phyloP scores from a whole-genome alignment of 768 basidiomycete genomes.

The Galerina sulciceps region DNA sequence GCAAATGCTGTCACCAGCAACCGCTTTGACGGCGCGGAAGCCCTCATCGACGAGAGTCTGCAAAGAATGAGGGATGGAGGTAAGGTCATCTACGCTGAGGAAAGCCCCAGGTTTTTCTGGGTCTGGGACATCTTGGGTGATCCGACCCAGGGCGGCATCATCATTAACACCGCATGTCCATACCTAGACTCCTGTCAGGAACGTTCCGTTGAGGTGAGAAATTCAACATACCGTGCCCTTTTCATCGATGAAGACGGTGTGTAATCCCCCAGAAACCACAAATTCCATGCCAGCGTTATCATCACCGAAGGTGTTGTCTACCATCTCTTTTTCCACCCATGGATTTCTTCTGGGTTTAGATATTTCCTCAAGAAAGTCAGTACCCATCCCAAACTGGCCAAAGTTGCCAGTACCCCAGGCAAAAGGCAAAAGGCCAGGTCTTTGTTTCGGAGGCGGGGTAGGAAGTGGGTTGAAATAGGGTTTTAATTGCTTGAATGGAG shows the following conservation, averaged over 20 bases:
- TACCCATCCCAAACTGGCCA: conserved; percentile 94
- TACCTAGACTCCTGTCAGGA: conserved; percentile 48
- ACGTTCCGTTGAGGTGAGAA: conserved; percentile 5
- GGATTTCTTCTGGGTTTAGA: conserved; percentile 75
- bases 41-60: conserved; percentile 73
- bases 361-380: conserved; percentile 70
- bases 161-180: conserved; percentile 91
- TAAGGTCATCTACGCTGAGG: conserved; percentile 58
- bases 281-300: conserved; percentile 81
- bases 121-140: conserved; percentile 65
- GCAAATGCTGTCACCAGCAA: conserved; percentile 87
- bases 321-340: conserved; percentile 79
- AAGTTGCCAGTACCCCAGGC: conserved; percentile 94
- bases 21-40: conserved; percentile 84
- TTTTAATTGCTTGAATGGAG: conserved; percentile 36
- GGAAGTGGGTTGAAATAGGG: conserved; percentile 75
- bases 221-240: conserved; percentile 76
- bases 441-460: conserved; percentile 52
- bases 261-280: conserved; percentile 85
- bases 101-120: conserved; percentile 63
- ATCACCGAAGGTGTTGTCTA: conserved; percentile 71
- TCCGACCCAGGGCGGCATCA: conserved; percentile 84
- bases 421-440: conserved; percentile 77
- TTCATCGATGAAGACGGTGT: conserved; percentile 88
- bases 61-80: conserved; percentile 66